Base-by-base conservation (phyloP, 2,329 filamentous ascomycete species). In the Plenodomus lindquistii region DNA sequence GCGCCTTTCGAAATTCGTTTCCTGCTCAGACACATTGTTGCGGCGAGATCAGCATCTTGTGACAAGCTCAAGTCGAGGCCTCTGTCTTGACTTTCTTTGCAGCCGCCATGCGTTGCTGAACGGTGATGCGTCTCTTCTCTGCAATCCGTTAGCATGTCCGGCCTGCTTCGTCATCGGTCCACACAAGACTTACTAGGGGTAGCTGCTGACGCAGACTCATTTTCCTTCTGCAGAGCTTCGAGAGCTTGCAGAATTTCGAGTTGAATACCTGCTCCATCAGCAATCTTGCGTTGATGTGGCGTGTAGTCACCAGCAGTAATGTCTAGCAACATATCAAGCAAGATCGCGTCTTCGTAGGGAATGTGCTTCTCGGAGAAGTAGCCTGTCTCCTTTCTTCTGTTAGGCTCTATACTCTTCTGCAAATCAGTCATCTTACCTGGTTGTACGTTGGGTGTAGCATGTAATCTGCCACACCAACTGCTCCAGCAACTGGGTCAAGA, bases 301-400 rank as follows among this genome's bases (percentile, higher is more conserved):
- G 15, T 24, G 27, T 40, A 44, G 15, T 40, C 22, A 18, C 36
- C 16, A 8, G 15, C 34, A 4, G 40, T 37, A 7, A 48, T 39
- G 18, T 48, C 46, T 4, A 44, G 36, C 11, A 48, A 3, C 35
- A 48, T 44, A 27, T 44, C 40, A 16, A 52, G 47, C 15, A 52
- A 20, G 18, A 48, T 47, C 11, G 48, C 44, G 18, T 47, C 49
- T 29, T 52, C 27, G 29, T 21, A 51, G 7, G 47, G 21, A 16
- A 24, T 34, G 17, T 20, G 37, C 19, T 39, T 31, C 4, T 31
- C 27, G 4, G 11, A 7, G 4, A 15, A 4, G 27, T 7, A 31
- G 27, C 27, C 27, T 31, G 27, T 31, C 11, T 31, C 27, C 27
- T 31, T 4, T 13, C 15, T 7, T 7, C 15, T 8, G 27, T 31